These are phyloP conservation scores for Phaeophleospora eucalypticola DNA, from an alignment of 2,329 filamentous ascomycete species.

Conservation along the genomic window DNA sequence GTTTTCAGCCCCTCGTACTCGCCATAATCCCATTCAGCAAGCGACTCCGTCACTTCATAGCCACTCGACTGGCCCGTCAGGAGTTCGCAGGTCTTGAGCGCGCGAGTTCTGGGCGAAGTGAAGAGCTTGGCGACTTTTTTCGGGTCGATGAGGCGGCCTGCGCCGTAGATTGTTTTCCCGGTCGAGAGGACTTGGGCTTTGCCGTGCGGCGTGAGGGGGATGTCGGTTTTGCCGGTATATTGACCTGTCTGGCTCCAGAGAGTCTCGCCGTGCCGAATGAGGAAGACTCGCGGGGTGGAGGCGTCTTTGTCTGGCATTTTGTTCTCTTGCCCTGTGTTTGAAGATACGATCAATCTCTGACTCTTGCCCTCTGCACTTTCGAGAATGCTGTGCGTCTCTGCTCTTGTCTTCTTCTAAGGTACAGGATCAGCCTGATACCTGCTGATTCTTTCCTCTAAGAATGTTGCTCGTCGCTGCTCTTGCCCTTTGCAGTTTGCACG, in stretches of 20 bases:
- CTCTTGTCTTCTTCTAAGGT: too few species aligned
- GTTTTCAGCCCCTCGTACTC: slow-evolving; percentile 75
- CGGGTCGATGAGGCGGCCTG: slow-evolving; percentile 51
- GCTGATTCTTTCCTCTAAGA: too few species aligned
- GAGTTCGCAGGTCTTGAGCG: slow-evolving; percentile 47
- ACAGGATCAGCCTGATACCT: too few species aligned
- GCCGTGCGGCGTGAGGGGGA: slow-evolving; percentile 77
- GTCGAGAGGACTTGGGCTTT: slow-evolving; percentile 55
- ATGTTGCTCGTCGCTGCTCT: too few species aligned
- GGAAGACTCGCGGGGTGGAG: slow-evolving; percentile 67
- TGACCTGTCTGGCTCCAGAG: slow-evolving; percentile 82
- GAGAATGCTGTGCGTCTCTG: too few species aligned
- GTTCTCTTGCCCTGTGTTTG: too few species aligned
- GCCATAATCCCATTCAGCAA: slow-evolving; percentile 82
- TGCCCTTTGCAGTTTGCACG: too few species aligned
- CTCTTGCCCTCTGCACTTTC: too few species aligned
- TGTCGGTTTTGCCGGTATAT: slow-evolving; percentile 82
- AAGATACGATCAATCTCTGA: too few species aligned
- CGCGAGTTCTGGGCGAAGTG: slow-evolving; percentile 49
- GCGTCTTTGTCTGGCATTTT: slow-evolving; percentile 36
- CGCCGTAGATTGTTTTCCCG: slow-evolving; percentile 46
- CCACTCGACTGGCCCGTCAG: slow-evolving; percentile 35
- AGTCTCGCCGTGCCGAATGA: slow-evolving; percentile 87
- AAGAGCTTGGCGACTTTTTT: slow-evolving; percentile 45
- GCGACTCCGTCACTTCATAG: slow-evolving; percentile 58